Conservation (phyloP, 495 filamentous ascomycete species). For the Trichocladium uniseriatum region DNA sequence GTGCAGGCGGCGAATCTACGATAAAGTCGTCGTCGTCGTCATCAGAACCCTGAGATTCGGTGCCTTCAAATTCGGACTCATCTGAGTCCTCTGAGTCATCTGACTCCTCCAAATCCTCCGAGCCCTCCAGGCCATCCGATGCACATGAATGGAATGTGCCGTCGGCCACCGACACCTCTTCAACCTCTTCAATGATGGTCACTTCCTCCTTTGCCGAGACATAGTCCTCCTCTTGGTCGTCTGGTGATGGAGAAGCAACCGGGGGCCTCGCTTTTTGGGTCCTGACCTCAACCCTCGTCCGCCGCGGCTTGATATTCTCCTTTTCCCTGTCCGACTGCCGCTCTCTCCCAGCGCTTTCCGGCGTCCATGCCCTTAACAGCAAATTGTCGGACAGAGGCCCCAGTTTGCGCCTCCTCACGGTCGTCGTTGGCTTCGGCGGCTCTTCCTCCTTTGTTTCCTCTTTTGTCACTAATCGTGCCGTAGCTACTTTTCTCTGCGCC, state of each 20-base stretch:
- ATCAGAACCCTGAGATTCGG: slow-evolving; percentile 2
- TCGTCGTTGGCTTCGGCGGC: slow-evolving; percentile 1
- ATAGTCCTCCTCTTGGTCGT: slow-evolving; percentile 10
- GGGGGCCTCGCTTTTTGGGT: slow-evolving; percentile 16
- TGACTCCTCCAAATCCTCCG: neutral
- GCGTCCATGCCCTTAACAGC: slow-evolving; percentile 19
- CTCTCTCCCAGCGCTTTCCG: slow-evolving; percentile 1
- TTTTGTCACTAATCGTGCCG: neutral
- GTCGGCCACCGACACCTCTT: slow-evolving; percentile 18
- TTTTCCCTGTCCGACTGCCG: neutral
- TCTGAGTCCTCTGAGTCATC: slow-evolving; percentile 9
- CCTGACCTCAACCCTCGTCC: slow-evolving; percentile 13
- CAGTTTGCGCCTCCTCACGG: slow-evolving; percentile 20
- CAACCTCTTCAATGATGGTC: slow-evolving; percentile 7
- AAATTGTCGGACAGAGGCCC: slow-evolving; percentile 12
- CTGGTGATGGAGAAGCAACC: slow-evolving; percentile 10
- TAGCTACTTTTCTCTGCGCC: neutral
- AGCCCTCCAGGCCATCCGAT: neutral
- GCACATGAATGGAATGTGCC: slow-evolving; percentile 11
- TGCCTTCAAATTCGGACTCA: slow-evolving; percentile 4
- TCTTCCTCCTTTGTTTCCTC: neutral
- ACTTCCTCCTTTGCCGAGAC: slow-evolving; percentile 19
- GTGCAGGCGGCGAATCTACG: neutral
- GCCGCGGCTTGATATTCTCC: neutral
- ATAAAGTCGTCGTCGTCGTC: slow-evolving; percentile 9